phyloP scores from a whole-genome alignment of 116 monocot species.

The Phalaenopsis hybrid region DNA sequence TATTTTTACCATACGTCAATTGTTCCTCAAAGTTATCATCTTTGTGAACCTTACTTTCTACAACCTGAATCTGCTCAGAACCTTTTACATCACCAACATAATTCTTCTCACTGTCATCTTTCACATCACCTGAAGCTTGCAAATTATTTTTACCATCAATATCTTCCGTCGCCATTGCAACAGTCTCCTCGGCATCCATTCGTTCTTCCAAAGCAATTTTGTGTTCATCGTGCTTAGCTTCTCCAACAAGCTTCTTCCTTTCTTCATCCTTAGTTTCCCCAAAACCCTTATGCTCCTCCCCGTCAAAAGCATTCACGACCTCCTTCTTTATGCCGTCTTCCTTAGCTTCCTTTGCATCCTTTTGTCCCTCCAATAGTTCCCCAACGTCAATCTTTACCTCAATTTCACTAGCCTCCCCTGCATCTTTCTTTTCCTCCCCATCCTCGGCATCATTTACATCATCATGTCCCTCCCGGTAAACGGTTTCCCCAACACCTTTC shows the following conservation, averaged over 20 bases:
- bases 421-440: not conserved
- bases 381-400: not conserved
- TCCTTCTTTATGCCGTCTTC: not conserved
- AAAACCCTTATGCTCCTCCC: not conserved
- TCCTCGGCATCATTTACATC: not conserved
- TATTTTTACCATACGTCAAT: not conserved
- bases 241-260: not conserved
- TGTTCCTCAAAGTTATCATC: not conserved
- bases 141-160: not conserved
- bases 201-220: not conserved
- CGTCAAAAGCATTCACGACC: too few relatives aligned
- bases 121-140: not conserved
- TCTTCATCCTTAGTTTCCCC: not conserved
- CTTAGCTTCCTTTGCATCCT: slow-evolving; percentile 7
- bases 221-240: not conserved
- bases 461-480: not conserved
- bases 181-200: not conserved
- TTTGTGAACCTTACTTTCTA: not conserved
- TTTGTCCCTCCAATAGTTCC: not conserved
- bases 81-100: not conserved
- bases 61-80: not conserved
- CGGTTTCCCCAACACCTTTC: not conserved
- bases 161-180: not conserved
- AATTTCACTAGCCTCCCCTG: not conserved
- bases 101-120: slow-evolving; percentile 4